These are phyloP conservation scores for Pythium scleroteichum DNA, from an alignment of 352 stramenopile species.

Conservation along the genomic window DNA sequence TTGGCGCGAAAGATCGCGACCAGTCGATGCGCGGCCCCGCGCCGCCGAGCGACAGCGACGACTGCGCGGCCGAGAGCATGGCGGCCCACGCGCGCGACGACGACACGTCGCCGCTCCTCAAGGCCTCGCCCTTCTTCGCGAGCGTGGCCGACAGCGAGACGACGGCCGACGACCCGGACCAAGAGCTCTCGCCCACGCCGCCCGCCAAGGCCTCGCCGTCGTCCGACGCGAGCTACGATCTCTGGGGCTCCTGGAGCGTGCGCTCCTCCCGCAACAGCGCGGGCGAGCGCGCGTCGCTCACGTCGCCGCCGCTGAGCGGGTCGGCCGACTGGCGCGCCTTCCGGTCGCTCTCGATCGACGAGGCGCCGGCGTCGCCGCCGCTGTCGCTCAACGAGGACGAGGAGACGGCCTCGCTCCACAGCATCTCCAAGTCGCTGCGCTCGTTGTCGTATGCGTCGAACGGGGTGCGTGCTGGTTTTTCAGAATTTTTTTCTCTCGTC, in stretches of 20 bases:
- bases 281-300: slow-evolving; percentile 22
- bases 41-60: slow-evolving; percentile 29
- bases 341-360: slow-evolving; percentile 44
- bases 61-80: slow-evolving; percentile 24
- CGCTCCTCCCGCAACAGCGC: slow-evolving; percentile 26
- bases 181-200: slow-evolving; percentile 33
- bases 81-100: slow-evolving; percentile 28
- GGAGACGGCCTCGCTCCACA: slow-evolving; percentile 37
- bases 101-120: not conserved
- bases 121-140: not conserved
- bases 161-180: slow-evolving; percentile 19
- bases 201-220: slow-evolving; percentile 12
- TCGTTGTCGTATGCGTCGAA: slow-evolving; percentile 39
- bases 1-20: slow-evolving; percentile 8
- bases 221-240: slow-evolving; percentile 29
- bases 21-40: not conserved
- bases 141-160: slow-evolving; percentile 1
- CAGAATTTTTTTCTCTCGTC: no score
- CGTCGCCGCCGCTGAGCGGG: slow-evolving; percentile 12
- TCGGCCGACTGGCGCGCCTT: slow-evolving; percentile 34
- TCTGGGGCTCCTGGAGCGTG: slow-evolving; percentile 43
- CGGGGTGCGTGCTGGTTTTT: slow-evolving; percentile 15
- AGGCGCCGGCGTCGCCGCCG: slow-evolving; percentile 18
- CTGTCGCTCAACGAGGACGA: slow-evolving; percentile 24
- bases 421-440: slow-evolving; percentile 46